Percentiles rank a stretch among this genome's conserved stretches.
Evolutionary conservation across 2,329 filamentous ascomycete species (phyloP).

Genomic region (Corniculantispora saksenae): DNA sequence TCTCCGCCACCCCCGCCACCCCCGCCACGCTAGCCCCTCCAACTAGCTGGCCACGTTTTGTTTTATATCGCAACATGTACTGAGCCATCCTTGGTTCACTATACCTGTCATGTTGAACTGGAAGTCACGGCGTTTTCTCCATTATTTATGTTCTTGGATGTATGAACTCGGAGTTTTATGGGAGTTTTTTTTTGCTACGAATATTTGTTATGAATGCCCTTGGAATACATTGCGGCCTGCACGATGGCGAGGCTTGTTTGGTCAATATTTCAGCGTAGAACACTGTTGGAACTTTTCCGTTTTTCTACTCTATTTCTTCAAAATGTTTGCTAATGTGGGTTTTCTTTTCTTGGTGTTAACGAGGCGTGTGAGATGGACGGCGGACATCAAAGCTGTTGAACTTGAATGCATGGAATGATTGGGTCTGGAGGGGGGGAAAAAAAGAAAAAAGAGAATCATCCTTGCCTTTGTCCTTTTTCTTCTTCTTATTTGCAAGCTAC

Average conservation of each 20-base stretch:
- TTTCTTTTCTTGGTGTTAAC: neutral
- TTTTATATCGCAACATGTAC: neutral
- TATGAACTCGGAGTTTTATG: neutral
- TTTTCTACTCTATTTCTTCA: neutral
- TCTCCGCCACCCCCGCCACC: neutral
- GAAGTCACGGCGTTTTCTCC: neutral
- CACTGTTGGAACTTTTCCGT: neutral
- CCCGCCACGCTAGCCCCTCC: neutral
- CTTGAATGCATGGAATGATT: neutral
- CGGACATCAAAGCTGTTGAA: neutral
- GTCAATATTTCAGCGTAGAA: slow-evolving; percentile 9
- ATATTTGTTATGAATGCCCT: neutral
- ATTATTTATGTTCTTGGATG: neutral
- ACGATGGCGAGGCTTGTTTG: slow-evolving; percentile 4
- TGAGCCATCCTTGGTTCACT: neutral
- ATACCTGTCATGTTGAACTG: neutral
- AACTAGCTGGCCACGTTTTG: neutral
- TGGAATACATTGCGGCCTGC: neutral
- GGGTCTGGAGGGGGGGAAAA: neutral
- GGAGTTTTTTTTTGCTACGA: neutral
- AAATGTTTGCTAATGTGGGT: neutral
- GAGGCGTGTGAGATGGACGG: neutral
- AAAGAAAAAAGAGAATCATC: neutral
- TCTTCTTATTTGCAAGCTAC: neutral
- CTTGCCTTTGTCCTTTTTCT: neutral